Conservation (phyloP, 441 rosid species). For the Adansonia gregorii region DNA sequence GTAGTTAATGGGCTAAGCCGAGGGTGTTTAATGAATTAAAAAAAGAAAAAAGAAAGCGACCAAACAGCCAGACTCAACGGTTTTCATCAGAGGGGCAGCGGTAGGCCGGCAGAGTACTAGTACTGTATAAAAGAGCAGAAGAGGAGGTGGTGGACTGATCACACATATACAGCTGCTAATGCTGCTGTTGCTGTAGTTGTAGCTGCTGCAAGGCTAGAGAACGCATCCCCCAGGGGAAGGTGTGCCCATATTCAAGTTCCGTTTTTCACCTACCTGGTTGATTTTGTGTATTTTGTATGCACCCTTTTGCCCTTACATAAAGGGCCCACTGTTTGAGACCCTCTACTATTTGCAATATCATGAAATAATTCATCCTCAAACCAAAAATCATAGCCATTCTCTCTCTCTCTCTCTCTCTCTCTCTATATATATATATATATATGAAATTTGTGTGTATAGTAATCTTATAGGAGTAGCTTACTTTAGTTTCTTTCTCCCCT, state of each 20-base stretch:
- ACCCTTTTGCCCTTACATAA: conserved; percentile 37
- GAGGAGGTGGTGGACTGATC: no score
- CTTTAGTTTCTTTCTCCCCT: conserved; percentile 19
- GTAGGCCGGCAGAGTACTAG: conserved; percentile 16
- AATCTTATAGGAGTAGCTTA: conserved; percentile 15
- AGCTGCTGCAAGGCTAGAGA: background rate
- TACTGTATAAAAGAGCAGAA: no score
- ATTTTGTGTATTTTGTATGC: conserved; percentile 32
- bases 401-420: no score
- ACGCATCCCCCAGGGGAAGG: background rate
- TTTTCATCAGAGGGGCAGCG: conserved; percentile 31
- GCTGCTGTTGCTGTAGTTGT: no score
- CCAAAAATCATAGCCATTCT: background rate
- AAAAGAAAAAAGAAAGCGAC: conserved; percentile 37
- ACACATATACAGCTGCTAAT: no score
- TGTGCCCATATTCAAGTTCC: background rate
- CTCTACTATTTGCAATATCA: background rate
- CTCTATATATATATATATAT: no score
- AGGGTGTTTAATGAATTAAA: conserved; percentile 25
- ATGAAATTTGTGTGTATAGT: background rate
- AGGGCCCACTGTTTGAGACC: conserved; percentile 30
- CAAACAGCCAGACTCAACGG: conserved; percentile 44
- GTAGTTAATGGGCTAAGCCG: conserved; percentile 28
- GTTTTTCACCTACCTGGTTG: conserved; percentile 25
- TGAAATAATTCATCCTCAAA: background rate